Conservation (phyloP, 371 early-diverging fungal species). For the Mortierella sp. region DNA sequence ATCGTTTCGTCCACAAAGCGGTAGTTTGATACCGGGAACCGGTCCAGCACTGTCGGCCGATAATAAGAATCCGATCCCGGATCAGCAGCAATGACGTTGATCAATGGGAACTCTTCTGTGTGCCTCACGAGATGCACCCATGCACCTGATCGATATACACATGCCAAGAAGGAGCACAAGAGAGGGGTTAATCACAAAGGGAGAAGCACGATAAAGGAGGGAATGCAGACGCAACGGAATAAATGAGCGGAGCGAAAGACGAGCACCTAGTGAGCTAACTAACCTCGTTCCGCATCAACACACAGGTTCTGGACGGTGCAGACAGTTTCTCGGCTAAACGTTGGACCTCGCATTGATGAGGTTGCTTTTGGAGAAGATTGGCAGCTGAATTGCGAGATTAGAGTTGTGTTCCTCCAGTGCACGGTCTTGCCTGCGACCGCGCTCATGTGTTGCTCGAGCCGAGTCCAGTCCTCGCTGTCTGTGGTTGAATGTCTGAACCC, state of each 20-base stretch:
- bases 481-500: background rate
- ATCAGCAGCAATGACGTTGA: slow-evolving; percentile 45
- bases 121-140: slow-evolving; percentile 29
- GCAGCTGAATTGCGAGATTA: slow-evolving; percentile 24
- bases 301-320: slow-evolving; percentile 48
- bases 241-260: background rate
- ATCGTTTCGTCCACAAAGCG: slow-evolving; percentile 51
- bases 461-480: slow-evolving; percentile 38
- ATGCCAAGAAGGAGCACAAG: background rate
- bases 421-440: slow-evolving; percentile 16
- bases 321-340: slow-evolving; percentile 30
- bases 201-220: background rate
- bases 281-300: slow-evolving; percentile 51
- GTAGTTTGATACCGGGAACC: slow-evolving; percentile 33
- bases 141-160: too few relatives aligned
- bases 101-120: slow-evolving; percentile 31
- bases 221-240: background rate
- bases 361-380: slow-evolving; percentile 5
- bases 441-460: slow-evolving; percentile 23
- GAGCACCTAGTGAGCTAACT: background rate
- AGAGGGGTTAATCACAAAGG: background rate
- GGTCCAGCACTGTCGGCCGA: slow-evolving; percentile 29
- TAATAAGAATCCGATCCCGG: slow-evolving; percentile 48
- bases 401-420: slow-evolving; percentile 28
- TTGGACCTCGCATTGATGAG: slow-evolving; percentile 19